Conservation (phyloP, 257 asterid genomes). For the Nicotiana paniculata region DNA sequence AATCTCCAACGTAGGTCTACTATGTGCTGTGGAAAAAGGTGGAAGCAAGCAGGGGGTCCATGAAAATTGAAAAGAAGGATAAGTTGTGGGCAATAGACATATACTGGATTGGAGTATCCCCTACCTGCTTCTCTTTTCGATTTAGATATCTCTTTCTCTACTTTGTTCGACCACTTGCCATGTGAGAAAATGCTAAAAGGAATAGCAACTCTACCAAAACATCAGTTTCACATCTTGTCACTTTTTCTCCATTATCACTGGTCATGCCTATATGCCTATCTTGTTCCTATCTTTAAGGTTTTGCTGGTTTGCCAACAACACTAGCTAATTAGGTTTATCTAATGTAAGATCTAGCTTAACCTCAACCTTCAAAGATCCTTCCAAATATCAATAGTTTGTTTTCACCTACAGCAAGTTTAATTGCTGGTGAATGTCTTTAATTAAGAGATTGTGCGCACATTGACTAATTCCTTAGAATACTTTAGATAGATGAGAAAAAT, state of each 20-base stretch:
- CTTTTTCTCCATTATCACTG: neutral
- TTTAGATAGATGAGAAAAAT: no score
- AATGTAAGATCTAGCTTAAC: neutral
- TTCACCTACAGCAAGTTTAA: neutral
- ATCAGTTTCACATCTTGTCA: constrained; percentile 4
- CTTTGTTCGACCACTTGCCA: constrained; percentile 6
- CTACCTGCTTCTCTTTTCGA: neutral
- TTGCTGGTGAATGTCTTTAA: no score
- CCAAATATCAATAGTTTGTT: neutral
- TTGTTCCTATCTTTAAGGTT: neutral
- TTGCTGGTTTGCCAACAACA: neutral
- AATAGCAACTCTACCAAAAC: neutral
- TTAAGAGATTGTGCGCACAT: no score
- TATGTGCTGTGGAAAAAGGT: no score
- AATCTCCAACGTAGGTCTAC: neutral
- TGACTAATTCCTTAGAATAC: no score
- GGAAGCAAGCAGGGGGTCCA: neutral
- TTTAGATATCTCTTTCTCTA: neutral
- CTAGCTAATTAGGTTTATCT: neutral
- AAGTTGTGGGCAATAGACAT: constrained; percentile 3
- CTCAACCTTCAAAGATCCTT: neutral
- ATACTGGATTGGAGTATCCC: neutral
- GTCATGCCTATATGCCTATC: neutral
- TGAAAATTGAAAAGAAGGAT: constrained; percentile 1
- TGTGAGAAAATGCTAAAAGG: constrained; percentile 10